Percentiles rank a stretch among this genome's conserved stretches.
Conservation (phyloP, 2,329 filamentous ascomycete genomes). For the Pestalotiopsis sp. region DNA sequence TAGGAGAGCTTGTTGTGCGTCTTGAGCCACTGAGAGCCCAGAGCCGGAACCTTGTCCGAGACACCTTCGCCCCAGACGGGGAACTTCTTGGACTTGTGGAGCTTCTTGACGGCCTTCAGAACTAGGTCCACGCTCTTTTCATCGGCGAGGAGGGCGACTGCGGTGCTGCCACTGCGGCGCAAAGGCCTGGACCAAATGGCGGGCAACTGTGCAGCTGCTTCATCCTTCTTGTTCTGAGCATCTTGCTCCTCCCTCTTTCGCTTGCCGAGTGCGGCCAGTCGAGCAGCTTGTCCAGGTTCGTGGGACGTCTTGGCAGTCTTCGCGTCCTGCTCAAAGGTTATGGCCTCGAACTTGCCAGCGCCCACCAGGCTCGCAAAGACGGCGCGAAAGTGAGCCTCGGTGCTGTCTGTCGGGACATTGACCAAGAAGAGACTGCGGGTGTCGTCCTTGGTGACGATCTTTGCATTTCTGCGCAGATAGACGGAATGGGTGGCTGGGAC, state of each 20-base stretch:
- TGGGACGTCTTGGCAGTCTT: constrained; percentile 40
- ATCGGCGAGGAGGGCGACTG: constrained; percentile 84
- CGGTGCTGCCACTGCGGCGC: constrained; percentile 75
- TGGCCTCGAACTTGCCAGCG: constrained; percentile 75
- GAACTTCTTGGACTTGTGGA: constrained; percentile 59
- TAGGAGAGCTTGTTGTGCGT: constrained; percentile 73
- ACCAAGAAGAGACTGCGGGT: constrained; percentile 85
- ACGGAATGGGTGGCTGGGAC: constrained; percentile 75
- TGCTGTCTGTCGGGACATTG: constrained; percentile 85
- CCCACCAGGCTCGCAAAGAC: constrained; percentile 77
- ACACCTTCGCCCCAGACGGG: constrained; percentile 72
- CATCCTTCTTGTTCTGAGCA: constrained; percentile 50
- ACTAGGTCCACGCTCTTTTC: constrained; percentile 75
- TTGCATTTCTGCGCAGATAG: constrained; percentile 82
- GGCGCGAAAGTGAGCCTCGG: constrained; percentile 73
- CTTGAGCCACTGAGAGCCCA: constrained; percentile 63
- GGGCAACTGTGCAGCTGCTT: constrained; percentile 67
- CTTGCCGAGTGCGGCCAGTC: constrained; percentile 50
- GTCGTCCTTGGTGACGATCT: constrained; percentile 73
- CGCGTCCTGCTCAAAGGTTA: constrained; percentile 71
- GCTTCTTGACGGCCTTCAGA: constrained; percentile 73
- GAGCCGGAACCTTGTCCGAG: constrained; percentile 54
- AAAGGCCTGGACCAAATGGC: constrained; percentile 73
- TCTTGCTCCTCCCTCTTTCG: constrained; percentile 46
- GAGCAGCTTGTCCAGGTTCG: constrained; percentile 47